A percentile compares a stretch with the other conserved stretches of the same genome.
Conservation (phyloP, 2,329 filamentous ascomycete species). For the Hymenoscyphus occultus region DNA sequence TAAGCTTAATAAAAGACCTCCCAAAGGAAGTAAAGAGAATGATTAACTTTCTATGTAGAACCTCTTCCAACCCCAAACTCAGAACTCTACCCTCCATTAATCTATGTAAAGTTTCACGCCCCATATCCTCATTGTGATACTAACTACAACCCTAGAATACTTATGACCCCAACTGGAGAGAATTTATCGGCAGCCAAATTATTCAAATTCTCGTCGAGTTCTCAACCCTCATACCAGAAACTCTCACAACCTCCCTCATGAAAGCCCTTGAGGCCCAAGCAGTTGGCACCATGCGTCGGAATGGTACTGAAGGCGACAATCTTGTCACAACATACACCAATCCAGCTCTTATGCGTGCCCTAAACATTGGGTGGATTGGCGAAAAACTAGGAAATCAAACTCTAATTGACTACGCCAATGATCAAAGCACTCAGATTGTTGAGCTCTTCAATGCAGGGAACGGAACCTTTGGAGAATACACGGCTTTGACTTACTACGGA, state of each 20-base stretch:
- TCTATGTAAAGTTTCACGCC: slow-evolving; percentile 32
- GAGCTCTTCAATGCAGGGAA: slow-evolving; percentile 50
- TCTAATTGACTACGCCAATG: slow-evolving; percentile 55
- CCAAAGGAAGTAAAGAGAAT: background rate
- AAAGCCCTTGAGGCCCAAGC: slow-evolving; percentile 52
- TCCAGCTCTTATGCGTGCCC: slow-evolving; percentile 55
- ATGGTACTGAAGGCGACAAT: slow-evolving; percentile 52
- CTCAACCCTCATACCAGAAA: slow-evolving; percentile 41
- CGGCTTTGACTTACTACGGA: slow-evolving; percentile 56
- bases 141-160: slow-evolving; percentile 39
- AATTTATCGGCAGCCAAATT: slow-evolving; percentile 58
- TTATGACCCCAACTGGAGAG: slow-evolving; percentile 64
- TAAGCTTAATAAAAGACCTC: background rate
- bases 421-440: slow-evolving; percentile 52
- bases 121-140: background rate
- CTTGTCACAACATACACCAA: slow-evolving; percentile 36
- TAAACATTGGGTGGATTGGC: slow-evolving; percentile 57
- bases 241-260: slow-evolving; percentile 45
- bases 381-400: slow-evolving; percentile 52
- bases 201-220: slow-evolving; percentile 59
- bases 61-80: slow-evolving; percentile 39
- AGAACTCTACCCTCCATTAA: slow-evolving; percentile 36
- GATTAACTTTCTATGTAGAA: slow-evolving; percentile 22
- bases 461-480: slow-evolving; percentile 55
- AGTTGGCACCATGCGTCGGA: slow-evolving; percentile 58